phyloP scores from a whole-genome alignment of 371 early-diverging fungal genomes.

The Mortierella sp. region DNA sequence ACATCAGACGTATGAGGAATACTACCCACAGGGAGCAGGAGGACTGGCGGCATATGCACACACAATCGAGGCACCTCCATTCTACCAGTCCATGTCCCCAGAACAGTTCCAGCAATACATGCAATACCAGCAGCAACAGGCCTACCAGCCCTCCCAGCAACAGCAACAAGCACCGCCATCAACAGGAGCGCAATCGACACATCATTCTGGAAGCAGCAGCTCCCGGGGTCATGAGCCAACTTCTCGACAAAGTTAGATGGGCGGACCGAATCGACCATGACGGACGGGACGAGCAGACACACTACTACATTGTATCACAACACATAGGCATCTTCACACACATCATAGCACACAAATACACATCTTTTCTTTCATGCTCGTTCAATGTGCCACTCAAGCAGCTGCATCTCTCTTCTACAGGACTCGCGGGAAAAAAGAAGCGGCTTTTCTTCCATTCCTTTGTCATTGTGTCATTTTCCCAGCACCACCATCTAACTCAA shows the following conservation, averaged over 20 bases:
- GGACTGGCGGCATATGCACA: slow-evolving; percentile 43
- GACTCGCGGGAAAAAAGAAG: background rate
- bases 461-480: background rate
- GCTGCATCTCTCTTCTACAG: background rate
- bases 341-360: too few species aligned
- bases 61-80: slow-evolving; percentile 26
- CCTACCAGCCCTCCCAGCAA: slow-evolving; percentile 35
- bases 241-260: slow-evolving; percentile 23
- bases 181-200: background rate
- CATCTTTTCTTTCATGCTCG: background rate
- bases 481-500: background rate
- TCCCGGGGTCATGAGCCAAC: slow-evolving; percentile 30
- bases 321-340: background rate
- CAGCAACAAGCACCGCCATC: slow-evolving; percentile 8
- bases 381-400: background rate
- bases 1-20: slow-evolving; percentile 33
- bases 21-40: slow-evolving; percentile 38
- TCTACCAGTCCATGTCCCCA: slow-evolving; percentile 46
- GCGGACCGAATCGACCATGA: background rate
- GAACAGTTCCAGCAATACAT: slow-evolving; percentile 56
- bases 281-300: background rate
- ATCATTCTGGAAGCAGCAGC: slow-evolving; percentile 18
- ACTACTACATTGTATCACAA: background rate
- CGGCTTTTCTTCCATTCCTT: background rate
- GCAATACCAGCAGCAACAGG: slow-evolving; percentile 49